phyloP scores from a whole-genome alignment of 73 alveolate genomes.

The Chromera velia region DNA sequence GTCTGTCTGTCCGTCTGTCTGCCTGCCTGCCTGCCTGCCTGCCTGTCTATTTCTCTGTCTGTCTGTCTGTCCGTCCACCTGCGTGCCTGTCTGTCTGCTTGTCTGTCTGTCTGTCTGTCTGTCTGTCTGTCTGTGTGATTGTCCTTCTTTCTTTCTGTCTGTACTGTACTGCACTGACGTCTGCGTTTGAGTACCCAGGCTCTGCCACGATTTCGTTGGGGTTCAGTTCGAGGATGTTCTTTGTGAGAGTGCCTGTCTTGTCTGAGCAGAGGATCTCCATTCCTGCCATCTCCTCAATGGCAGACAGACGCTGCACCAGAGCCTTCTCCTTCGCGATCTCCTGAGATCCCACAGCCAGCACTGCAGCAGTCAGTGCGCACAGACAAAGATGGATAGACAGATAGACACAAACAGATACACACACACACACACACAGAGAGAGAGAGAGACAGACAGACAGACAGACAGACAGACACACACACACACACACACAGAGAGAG shows the following conservation, averaged over 20 bases:
- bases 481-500: no score
- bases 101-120: no score
- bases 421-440: background rate
- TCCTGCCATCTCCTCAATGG: slow-evolving; percentile 72
- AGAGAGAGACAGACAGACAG: background rate
- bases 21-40: no score
- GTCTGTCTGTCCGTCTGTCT: no score
- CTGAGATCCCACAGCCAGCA: slow-evolving; percentile 55
- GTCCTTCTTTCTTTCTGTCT: no score
- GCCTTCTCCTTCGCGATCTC: slow-evolving; percentile 54
- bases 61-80: no score
- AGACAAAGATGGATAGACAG: background rate
- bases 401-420: background rate
- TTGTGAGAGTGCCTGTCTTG: slow-evolving; percentile 72
- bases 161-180: no score
- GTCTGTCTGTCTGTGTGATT: slow-evolving; percentile 1
- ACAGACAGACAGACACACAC: background rate
- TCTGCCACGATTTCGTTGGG: slow-evolving; percentile 11
- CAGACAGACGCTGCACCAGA: slow-evolving; percentile 63
- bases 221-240: slow-evolving; percentile 53
- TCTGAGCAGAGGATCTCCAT: slow-evolving; percentile 74
- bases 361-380: no score
- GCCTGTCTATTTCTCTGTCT: no score
- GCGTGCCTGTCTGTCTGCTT: no score
- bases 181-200: no score